Evolutionary conservation across 1,284 basidiomycete genomes (phyloP).

Genomic region (Tremellales sp.): DNA sequence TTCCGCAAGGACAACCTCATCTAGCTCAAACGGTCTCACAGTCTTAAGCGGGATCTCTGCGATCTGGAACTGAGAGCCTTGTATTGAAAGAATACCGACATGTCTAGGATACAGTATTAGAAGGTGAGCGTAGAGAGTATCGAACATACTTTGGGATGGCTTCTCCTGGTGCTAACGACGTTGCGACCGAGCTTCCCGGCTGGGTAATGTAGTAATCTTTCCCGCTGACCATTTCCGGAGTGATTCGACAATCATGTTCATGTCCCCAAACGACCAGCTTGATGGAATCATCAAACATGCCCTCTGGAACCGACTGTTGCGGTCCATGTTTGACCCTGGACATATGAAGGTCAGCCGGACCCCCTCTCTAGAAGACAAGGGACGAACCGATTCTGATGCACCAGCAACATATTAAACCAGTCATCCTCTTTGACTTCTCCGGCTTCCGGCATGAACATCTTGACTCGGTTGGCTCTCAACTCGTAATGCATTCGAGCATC

Average conservation of each 20-base stretch:
- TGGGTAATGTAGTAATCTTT: conserved; percentile 90
- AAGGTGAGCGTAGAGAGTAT: neutral
- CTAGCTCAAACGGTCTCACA: conserved; percentile 91
- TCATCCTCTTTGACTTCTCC: conserved; percentile 53
- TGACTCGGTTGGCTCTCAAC: conserved; percentile 83
- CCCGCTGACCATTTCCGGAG: conserved; percentile 83
- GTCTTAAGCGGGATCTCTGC: conserved; percentile 82
- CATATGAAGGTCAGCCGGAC: neutral
- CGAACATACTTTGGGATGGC: conserved; percentile 71
- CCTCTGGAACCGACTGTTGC: conserved; percentile 88
- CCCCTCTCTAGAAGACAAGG: neutral
- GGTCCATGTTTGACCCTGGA: conserved; percentile 85
- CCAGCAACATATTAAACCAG: conserved; percentile 91
- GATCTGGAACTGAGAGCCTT: conserved; percentile 80
- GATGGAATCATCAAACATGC: conserved; percentile 93
- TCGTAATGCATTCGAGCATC: conserved; percentile 96
- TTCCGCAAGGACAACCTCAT: conserved; percentile 71
- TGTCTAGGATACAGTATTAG: conserved; percentile 56
- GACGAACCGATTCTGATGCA: conserved; percentile 91
- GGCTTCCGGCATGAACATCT: conserved; percentile 95
- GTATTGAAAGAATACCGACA: conserved; percentile 78
- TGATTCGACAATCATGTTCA: conserved; percentile 94
- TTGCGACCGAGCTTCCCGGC: conserved; percentile 93
- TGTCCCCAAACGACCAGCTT: conserved; percentile 97
- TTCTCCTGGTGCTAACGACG: conserved; percentile 86